These are phyloP conservation scores for Mercurialis annua DNA, from an alignment of 345 rosid genomes.

Conservation along the genomic window DNA sequence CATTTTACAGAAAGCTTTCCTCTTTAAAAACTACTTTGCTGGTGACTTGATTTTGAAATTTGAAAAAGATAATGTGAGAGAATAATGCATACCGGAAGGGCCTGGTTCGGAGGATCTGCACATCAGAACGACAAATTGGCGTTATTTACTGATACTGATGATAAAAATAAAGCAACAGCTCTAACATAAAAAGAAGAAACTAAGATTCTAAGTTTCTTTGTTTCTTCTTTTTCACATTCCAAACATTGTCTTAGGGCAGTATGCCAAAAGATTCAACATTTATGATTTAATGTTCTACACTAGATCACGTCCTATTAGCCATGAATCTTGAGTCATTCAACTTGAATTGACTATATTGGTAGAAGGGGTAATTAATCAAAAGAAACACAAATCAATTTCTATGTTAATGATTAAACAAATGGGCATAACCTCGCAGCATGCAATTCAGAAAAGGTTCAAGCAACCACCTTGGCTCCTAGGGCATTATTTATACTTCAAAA, in stretches of 20 bases:
- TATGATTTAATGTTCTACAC: background rate
- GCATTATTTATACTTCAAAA: slow-evolving; percentile 10
- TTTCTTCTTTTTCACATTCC: background rate
- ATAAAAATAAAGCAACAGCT: background rate
- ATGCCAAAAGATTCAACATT: background rate
- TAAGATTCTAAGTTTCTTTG: background rate
- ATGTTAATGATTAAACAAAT: background rate
- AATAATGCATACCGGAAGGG: slow-evolving; percentile 53
- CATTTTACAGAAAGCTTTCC: background rate
- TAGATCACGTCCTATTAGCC: background rate
- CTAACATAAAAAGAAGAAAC: background rate
- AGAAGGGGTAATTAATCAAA: background rate
- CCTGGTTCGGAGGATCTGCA: slow-evolving; percentile 81
- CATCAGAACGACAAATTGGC: background rate
- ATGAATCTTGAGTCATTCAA: background rate
- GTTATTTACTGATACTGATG: background rate
- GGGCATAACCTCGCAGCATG: background rate
- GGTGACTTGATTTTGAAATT: background rate
- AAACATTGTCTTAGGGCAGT: background rate
- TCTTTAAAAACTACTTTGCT: background rate
- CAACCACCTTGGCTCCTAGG: slow-evolving; percentile 1
- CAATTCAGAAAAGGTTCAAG: background rate
- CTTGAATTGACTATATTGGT: background rate
- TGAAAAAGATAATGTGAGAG: background rate
- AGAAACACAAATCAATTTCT: background rate